These are phyloP conservation scores for Cudoniella acicularis DNA, from an alignment of 495 filamentous ascomycete genomes.

Conservation along the genomic window DNA sequence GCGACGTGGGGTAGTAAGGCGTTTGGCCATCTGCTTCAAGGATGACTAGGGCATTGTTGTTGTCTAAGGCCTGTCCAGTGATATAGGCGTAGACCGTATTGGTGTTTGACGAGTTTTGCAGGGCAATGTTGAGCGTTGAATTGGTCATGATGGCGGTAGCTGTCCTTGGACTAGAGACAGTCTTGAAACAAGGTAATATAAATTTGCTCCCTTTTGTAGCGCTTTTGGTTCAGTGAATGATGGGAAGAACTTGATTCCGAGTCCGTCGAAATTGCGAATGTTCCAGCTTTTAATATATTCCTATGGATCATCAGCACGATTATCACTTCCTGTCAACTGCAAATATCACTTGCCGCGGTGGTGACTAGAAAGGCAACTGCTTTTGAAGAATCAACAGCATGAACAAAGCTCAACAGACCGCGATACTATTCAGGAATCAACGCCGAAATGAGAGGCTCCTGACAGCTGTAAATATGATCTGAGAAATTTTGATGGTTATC, in stretches of 20 bases:
- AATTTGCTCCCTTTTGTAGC: too few species aligned
- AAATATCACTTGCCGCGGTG: neutral
- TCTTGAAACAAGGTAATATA: neutral
- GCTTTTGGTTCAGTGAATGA: too few species aligned
- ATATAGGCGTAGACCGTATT: constrained; percentile 65
- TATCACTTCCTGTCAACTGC: neutral
- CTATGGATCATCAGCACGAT: neutral
- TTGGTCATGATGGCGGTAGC: neutral
- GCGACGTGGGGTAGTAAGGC: constrained; percentile 50
- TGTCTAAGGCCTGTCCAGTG: constrained; percentile 61
- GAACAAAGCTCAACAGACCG: neutral
- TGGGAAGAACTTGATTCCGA: neutral
- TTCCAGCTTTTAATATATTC: neutral
- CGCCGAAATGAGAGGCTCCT: neutral
- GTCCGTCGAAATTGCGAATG: neutral
- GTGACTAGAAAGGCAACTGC: neutral
- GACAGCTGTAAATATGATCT: neutral
- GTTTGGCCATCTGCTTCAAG: constrained; percentile 50
- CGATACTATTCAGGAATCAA: neutral
- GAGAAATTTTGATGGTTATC: neutral
- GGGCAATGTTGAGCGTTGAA: constrained; percentile 45
- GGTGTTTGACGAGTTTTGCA: constrained; percentile 62
- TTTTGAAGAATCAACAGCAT: neutral
- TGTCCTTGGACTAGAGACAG: neutral
- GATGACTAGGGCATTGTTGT: constrained; percentile 55